Evolutionary conservation across 345 rosid species (phyloP).

Genomic region (Citrus australasica): DNA sequence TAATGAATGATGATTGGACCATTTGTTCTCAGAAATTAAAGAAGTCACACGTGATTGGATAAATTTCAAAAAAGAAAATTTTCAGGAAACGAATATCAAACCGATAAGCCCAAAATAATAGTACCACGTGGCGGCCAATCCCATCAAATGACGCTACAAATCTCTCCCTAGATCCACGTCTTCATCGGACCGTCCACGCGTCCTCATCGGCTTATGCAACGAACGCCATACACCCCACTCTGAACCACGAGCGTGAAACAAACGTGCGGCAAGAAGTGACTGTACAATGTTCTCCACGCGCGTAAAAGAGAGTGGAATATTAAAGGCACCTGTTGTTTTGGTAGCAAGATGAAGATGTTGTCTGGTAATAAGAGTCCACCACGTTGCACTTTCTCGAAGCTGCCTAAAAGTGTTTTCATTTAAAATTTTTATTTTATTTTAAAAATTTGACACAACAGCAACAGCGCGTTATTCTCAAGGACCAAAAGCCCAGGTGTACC

Average conservation of each 20-base stretch:
- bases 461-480: neutral
- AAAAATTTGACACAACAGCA: neutral
- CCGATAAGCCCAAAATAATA: neutral
- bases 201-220: neutral
- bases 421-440: neutral
- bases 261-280: neutral
- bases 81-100: neutral
- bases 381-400: constrained; percentile 38
- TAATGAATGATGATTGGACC: neutral
- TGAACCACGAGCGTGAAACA: neutral
- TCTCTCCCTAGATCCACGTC: constrained; percentile 16
- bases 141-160: neutral
- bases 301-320: constrained; percentile 2
- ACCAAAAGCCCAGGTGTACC: constrained; percentile 25
- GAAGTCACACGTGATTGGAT: neutral
- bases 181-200: constrained; percentile 30
- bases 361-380: constrained; percentile 11
- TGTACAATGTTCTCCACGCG: neutral
- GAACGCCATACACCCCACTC: neutral
- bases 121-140: neutral
- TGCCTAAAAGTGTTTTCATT: neutral
- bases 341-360: neutral
- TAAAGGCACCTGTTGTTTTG: neutral
- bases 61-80: neutral
- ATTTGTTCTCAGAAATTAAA: neutral